phyloP scores from a whole-genome alignment of 495 filamentous ascomycete species.

The Aspergillus asperescens region DNA sequence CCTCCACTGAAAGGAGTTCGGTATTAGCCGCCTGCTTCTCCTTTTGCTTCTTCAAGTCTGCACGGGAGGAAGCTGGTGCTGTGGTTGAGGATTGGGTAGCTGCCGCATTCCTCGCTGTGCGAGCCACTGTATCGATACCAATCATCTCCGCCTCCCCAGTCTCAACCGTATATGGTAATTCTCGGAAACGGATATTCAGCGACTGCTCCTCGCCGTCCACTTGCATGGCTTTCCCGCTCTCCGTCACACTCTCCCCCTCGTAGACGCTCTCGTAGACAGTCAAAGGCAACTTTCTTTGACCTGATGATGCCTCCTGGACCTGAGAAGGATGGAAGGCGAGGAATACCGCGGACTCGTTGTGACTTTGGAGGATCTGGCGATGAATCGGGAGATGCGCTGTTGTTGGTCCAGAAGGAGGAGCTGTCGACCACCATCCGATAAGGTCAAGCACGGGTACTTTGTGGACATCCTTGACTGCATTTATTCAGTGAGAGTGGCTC shows the following conservation, averaged over 20 bases:
- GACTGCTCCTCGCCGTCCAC: constrained; percentile 56
- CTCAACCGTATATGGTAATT: constrained; percentile 81
- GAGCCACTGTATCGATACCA: constrained; percentile 82
- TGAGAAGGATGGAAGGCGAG: constrained; percentile 74
- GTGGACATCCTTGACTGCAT: constrained; percentile 80
- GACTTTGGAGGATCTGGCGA: constrained; percentile 60
- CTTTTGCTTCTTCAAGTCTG: constrained; percentile 24
- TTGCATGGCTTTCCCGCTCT: constrained; percentile 67
- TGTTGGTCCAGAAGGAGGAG: constrained; percentile 66
- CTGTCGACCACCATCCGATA: constrained; percentile 91
- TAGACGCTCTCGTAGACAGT: constrained; percentile 85
- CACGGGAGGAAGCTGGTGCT: constrained; percentile 2
- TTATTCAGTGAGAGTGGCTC: neutral
- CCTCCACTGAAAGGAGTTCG: constrained; percentile 60
- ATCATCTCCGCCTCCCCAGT: constrained; percentile 98
- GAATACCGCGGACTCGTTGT: constrained; percentile 83
- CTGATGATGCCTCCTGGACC: constrained; percentile 38
- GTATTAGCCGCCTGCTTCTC: constrained; percentile 32
- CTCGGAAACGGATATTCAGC: constrained; percentile 67
- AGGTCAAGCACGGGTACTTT: constrained; percentile 76
- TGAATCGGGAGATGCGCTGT: constrained; percentile 65
- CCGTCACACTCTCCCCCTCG: constrained; percentile 53
- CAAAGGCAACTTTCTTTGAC: constrained; percentile 77
- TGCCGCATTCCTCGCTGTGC: constrained; percentile 72
- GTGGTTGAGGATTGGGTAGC: constrained; percentile 32